Conservation (phyloP, 164 flowering plant species). For the Akebia trifoliata region DNA sequence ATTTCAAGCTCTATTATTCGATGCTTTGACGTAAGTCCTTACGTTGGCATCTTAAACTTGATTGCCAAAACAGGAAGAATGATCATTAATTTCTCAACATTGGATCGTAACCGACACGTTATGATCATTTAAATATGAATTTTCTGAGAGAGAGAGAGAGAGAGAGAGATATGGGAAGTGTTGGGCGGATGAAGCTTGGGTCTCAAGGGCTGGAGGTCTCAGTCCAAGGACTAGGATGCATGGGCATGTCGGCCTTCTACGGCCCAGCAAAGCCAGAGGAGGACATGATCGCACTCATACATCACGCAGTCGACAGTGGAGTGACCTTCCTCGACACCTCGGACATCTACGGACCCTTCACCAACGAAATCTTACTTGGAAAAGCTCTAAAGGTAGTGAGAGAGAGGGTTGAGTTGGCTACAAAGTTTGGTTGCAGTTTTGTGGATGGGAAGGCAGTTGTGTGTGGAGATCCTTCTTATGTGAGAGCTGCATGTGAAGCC, state of each 20-base stretch:
- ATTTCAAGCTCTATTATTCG: too few species aligned
- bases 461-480: slow-evolving; percentile 19
- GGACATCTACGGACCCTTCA: slow-evolving; percentile 34
- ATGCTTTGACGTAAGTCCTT: too few species aligned
- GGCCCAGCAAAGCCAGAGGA: slow-evolving; percentile 30
- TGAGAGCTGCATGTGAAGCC: slow-evolving; percentile 26
- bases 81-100: too few species aligned
- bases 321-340: slow-evolving; percentile 42
- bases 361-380: slow-evolving; percentile 33
- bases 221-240: slow-evolving; percentile 17
- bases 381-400: slow-evolving; percentile 24
- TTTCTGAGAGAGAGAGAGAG: neutral
- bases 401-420: slow-evolving; percentile 19
- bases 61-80: too few species aligned
- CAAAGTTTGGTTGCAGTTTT: slow-evolving; percentile 17
- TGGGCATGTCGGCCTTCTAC: slow-evolving; percentile 36
- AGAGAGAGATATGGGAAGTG: neutral
- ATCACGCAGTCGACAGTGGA: slow-evolving; percentile 28
- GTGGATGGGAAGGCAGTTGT: neutral
- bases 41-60: too few species aligned
- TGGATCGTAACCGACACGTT: too few species aligned
- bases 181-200: slow-evolving; percentile 31
- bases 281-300: slow-evolving; percentile 32
- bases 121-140: too few species aligned
- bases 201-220: slow-evolving; percentile 13